phyloP scores from a whole-genome alignment of 371 early-diverging fungal genomes.

The Racocetra persica region DNA sequence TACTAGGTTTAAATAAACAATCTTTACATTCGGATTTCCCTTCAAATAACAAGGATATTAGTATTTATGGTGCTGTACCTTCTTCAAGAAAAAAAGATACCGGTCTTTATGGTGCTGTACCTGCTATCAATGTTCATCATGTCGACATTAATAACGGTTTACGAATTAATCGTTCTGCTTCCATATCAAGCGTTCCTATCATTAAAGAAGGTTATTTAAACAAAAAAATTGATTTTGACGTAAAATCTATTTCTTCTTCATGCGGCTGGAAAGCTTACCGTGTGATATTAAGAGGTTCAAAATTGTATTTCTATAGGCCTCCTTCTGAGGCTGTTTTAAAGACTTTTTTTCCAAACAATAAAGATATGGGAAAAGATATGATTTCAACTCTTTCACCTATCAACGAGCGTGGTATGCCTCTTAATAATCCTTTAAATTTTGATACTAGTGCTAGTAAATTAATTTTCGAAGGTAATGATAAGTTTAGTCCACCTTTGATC shows the following conservation, averaged over 20 bases:
- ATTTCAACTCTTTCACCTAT: conserved; percentile 43
- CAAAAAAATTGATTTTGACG: conserved; percentile 68
- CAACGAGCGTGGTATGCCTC: conserved; percentile 56
- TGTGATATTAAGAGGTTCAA: conserved; percentile 79
- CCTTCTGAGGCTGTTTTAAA: conserved; percentile 66
- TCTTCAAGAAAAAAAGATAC: background rate
- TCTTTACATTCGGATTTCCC: background rate
- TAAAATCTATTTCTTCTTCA: conserved; percentile 62
- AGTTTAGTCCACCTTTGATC: conserved; percentile 52
- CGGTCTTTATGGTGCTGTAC: background rate
- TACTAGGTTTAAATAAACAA: background rate
- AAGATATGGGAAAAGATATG: conserved; percentile 50
- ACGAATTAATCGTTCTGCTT: background rate
- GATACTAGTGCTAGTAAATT: conserved; percentile 60
- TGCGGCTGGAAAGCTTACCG: conserved; percentile 85
- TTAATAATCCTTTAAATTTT: conserved; percentile 62
- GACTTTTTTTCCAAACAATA: conserved; percentile 62
- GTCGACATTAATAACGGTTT: background rate
- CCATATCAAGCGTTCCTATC: conserved; percentile 11
- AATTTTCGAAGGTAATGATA: conserved; percentile 58
- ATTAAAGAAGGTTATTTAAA: conserved; percentile 68
- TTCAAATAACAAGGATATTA: background rate
- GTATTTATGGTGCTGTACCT: background rate
- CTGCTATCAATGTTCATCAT: conserved; percentile 24
- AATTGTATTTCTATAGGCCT: conserved; percentile 82